Base-by-base conservation (phyloP, 108 stramenopile genomes). In the Pseudonitzschia multiseries region DNA sequence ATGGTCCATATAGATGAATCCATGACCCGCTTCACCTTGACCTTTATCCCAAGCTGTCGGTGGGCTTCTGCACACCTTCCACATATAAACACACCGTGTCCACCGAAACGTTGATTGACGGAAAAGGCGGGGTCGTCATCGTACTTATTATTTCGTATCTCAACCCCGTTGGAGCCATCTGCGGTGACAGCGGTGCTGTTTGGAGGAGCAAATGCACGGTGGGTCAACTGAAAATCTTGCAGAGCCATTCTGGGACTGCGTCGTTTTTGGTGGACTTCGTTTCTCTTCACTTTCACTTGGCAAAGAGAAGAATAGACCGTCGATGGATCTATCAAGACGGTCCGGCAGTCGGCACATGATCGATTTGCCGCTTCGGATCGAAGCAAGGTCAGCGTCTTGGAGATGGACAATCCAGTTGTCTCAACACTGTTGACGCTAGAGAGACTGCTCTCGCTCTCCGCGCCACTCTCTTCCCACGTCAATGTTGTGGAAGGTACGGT, bases 41-140 rank as follows among this genome's bases (percentile, higher is more conserved):
- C 70, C 53, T 27, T 70, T 10, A 66, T 31, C 33, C 84, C 83
- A 44, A 86, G 57, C n/a, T 59, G 27, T 36, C 65, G 53, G 65
- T 90, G 89, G 21, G 86, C 83, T 8, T 75, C 57, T 2, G 81
- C 78, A 69, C 89, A 90, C 21, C 44, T 60, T 42, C 62, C 26
- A 64, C 89, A 90, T 13, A 90, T 44, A 57, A 90, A 87, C 15
- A 87, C 83, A 21, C 86, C 86, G 60, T 82, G 83, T 4, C 83
- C 83, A 17, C 73, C 75, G 15, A 80, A 60, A 5, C 73, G 75
- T 29, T 79, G 63, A n/a, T 68, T 69, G 46, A 72, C 68, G 22
- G 21, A 54, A 32, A 56, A 52, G 27, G 79, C 76, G 36, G 82
- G 86, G 65, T 86, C 86, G 1, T 51, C 26, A 1, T 40, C 26